These are phyloP conservation scores for Sporothrix pallida DNA, from an alignment of 2,329 filamentous ascomycete species.

Conservation along the genomic window DNA sequence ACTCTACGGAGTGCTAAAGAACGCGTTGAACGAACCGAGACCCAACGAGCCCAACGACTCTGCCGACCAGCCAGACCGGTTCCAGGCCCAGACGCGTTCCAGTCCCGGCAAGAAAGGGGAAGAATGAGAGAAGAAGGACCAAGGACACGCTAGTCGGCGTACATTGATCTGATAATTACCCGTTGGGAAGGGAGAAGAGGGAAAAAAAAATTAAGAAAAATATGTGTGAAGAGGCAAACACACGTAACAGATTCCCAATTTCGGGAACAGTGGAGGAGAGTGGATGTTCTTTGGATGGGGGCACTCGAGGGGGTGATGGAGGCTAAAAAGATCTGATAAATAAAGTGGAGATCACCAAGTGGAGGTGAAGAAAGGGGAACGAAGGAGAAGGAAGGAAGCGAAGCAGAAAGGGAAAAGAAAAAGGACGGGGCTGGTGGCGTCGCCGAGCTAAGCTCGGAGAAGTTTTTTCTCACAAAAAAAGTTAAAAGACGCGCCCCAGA, in stretches of 20 bases:
- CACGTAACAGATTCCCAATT: slow-evolving; percentile 2
- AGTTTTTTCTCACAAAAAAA: not conserved
- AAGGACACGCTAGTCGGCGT: not conserved
- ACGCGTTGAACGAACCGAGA: not conserved
- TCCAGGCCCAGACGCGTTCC: not conserved
- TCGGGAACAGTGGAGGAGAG: slow-evolving; percentile 6
- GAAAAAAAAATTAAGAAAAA: not conserved
- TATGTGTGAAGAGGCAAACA: not conserved
- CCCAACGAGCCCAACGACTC: too few species aligned
- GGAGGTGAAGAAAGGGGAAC: not conserved
- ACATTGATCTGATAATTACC: slow-evolving; percentile 25
- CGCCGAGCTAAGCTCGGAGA: not conserved
- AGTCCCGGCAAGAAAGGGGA: not conserved
- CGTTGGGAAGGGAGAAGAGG: not conserved
- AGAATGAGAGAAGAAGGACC: too few species aligned
- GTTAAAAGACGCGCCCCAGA: not conserved
- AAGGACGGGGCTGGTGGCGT: not conserved
- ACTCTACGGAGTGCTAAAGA: not conserved
- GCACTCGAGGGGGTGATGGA: not conserved
- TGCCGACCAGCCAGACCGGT: not conserved
- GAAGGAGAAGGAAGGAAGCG: not conserved
- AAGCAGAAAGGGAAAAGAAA: not conserved
- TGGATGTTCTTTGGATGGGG: too few species aligned
- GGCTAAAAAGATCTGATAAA: slow-evolving; percentile 27
- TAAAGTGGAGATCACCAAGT: not conserved